Base-by-base conservation (phyloP, 257 asterid species). In the Solanum arcanum region DNA sequence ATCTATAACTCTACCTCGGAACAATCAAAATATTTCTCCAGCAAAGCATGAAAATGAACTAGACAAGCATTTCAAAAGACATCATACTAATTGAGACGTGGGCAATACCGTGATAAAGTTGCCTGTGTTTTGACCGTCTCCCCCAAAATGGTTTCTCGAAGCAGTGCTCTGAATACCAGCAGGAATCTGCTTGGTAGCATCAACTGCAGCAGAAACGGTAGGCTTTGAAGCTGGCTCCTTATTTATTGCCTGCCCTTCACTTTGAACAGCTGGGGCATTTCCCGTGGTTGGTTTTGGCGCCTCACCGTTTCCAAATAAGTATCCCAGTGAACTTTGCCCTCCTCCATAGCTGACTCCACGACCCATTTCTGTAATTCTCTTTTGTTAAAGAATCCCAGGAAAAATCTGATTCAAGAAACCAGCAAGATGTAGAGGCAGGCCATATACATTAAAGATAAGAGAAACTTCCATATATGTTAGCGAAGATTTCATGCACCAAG, bases 271-370 rank as follows among this genome's bases (percentile, higher is more conserved):
- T 83, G 74, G 85, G 37, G 90, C 91, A 85, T 88, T 92, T 83
- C 31, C 90, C 11, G 46, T 87, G 52, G 92, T 87, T 21, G 93
- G 86, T 88, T 92, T 93, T 76, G 96, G 93, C 77, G 94, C 92
- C 90, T 92, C 95, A 15, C 92, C 91, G 6, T 87, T 86, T 70
- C 96, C 95, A 89, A 94, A 94, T 90, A 94, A 90, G 92, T 92
- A 94, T 3, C 94, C 96, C 86, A 93, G 83, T 46, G 96, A 93
- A 89, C 96, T 93, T 88, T 93, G 95, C 73, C 96, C 96, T 72
- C 95, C 96, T 13, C 93, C 96, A 35, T 92, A 91, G 93, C 96
- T 93, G 75, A 91, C 94, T 87, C 95, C 94, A 89, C 95, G 95
- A 44, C 96, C 90, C 95, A 93, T 93, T 33, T 88, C 70, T 84